phyloP scores from a whole-genome alignment of 2,329 filamentous ascomycete genomes.

The Xylariomycetidae sp. region DNA sequence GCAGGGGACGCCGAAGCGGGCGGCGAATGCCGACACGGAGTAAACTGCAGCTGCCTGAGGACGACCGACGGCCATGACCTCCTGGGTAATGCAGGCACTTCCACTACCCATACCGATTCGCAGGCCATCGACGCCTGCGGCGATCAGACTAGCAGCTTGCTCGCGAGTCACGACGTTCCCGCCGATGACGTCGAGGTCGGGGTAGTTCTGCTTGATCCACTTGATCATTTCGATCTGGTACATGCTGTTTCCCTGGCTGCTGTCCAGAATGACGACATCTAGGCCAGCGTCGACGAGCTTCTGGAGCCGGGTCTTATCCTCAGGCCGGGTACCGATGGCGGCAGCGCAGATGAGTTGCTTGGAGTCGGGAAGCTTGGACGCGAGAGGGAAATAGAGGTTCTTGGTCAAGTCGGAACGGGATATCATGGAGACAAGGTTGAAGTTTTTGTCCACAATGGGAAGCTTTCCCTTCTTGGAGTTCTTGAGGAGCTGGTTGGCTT shows the following conservation, averaged over 20 bases:
- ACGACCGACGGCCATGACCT: slow-evolving; percentile 98
- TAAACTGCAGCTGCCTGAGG: slow-evolving; percentile 92
- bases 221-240: slow-evolving; percentile 99
- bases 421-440: slow-evolving; percentile 87
- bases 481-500: slow-evolving; percentile 90
- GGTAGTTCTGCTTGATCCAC: slow-evolving; percentile 85
- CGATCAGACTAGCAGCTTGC: slow-evolving; percentile 88
- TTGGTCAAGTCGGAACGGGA: slow-evolving; percentile 96
- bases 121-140: slow-evolving; percentile 90
- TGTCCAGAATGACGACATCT: slow-evolving; percentile 92
- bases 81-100: slow-evolving; percentile 97
- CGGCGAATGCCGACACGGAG: slow-evolving; percentile 84
- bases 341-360: slow-evolving; percentile 97
- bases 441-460: slow-evolving; percentile 78
- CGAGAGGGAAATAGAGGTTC: slow-evolving; percentile 94
- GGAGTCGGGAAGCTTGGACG: slow-evolving; percentile 92
- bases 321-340: slow-evolving; percentile 89
- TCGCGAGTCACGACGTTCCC: slow-evolving; percentile 98
- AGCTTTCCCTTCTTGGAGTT: slow-evolving; percentile 98
- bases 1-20: slow-evolving; percentile 91
- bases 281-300: slow-evolving; percentile 91
- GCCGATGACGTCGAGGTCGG: slow-evolving; percentile 86
- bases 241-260: slow-evolving; percentile 96
- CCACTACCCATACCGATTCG: slow-evolving; percentile 99
- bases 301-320: slow-evolving; percentile 82